These are phyloP conservation scores for Silene vulgaris DNA, from an alignment of 179 eudicot species.

Conservation along the genomic window DNA sequence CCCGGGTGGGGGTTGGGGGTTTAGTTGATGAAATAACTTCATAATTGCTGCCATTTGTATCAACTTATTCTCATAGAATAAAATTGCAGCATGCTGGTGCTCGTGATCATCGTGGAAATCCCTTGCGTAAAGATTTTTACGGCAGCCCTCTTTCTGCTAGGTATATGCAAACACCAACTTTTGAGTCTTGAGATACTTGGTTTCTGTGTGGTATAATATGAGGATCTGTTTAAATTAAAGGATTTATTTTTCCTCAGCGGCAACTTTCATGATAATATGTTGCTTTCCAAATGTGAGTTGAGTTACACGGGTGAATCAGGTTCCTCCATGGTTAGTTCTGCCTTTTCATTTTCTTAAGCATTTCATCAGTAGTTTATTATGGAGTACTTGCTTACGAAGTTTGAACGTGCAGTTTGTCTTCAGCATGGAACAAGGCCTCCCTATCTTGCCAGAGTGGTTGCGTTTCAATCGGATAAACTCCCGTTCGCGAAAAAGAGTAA, in stretches of 20 bases:
- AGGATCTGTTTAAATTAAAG: neutral
- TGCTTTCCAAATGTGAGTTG: constrained; percentile 79
- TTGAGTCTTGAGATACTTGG: neutral
- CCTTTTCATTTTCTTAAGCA: neutral
- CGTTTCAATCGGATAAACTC: constrained; percentile 75
- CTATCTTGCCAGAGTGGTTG: constrained; percentile 79
- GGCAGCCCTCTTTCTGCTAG: constrained; percentile 88
- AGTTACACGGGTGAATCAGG: constrained; percentile 88
- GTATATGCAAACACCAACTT: constrained; percentile 28
- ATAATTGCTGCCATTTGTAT: neutral
- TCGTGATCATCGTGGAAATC: constrained; percentile 78
- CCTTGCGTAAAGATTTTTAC: constrained; percentile 66
- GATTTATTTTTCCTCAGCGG: constrained; percentile 51
- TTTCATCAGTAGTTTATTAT: neutral
- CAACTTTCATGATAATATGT: constrained; percentile 69
- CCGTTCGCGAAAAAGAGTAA: constrained; percentile 73
- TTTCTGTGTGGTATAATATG: neutral
- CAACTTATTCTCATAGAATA: constrained; percentile 8
- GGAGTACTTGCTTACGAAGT: neutral
- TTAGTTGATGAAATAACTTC: neutral
- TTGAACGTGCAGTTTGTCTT: constrained; percentile 59
- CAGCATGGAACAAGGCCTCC: constrained; percentile 96
- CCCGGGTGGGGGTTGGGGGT: neutral
- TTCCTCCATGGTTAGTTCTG: constrained; percentile 71
- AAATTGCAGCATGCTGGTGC: constrained; percentile 77